phyloP scores from a whole-genome alignment of 768 basidiomycete genomes.

The Russula abietina region DNA sequence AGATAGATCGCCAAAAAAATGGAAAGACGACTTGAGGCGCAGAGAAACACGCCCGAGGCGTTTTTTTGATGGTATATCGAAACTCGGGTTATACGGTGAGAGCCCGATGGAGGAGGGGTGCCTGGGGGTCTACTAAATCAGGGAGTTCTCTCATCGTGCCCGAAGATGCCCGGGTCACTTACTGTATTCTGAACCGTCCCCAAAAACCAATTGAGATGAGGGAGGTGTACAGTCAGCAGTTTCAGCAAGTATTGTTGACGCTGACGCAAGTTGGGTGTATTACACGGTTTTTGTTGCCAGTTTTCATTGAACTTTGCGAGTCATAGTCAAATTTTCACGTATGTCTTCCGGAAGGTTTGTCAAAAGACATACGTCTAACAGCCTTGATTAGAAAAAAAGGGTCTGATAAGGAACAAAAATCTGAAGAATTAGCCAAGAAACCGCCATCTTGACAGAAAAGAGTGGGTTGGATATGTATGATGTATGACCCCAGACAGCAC shows the following conservation, averaged over 20 bases:
- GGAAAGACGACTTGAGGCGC: not conserved
- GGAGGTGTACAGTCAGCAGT: not conserved
- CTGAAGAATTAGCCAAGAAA: not conserved
- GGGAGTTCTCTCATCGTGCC: conserved; percentile 13
- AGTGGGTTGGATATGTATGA: not conserved
- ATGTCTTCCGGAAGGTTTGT: not conserved
- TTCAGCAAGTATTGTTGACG: not conserved
- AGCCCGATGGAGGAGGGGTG: not conserved
- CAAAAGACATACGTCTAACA: not conserved
- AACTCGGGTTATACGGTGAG: not conserved
- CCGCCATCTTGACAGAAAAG: not conserved
- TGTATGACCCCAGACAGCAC: not conserved
- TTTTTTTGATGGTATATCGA: not conserved
- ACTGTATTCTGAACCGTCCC: not conserved
- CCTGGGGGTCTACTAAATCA: conserved; percentile 7
- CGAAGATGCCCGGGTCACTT: conserved; percentile 8
- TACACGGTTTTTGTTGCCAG: not conserved
- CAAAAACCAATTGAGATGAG: not conserved
- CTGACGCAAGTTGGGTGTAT: not conserved
- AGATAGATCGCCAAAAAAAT: not conserved
- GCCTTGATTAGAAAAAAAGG: not conserved
- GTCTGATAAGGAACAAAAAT: not conserved
- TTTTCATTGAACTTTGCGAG: not conserved
- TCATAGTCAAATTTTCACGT: not conserved
- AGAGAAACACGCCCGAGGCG: not conserved